Evolutionary conservation across 2,329 filamentous ascomycete genomes (phyloP).

Genomic region (Arthroderma uncinatum): DNA sequence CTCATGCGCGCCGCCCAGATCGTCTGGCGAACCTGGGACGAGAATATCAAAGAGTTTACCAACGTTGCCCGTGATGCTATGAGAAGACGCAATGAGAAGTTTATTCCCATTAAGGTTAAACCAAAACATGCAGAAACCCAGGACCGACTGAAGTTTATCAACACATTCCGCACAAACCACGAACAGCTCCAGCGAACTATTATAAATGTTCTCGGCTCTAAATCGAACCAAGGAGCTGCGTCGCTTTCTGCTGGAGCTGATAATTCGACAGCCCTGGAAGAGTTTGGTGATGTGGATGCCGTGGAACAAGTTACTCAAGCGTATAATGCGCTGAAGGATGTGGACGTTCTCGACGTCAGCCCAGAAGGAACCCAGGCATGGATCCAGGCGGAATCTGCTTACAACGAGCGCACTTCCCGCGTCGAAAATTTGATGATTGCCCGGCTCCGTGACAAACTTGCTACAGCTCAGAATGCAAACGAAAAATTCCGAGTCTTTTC

Average conservation of each 20-base stretch:
- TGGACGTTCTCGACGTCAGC: constrained; percentile 87
- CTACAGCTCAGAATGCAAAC: constrained; percentile 91
- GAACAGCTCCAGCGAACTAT: constrained; percentile 96
- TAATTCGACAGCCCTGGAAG: constrained; percentile 66
- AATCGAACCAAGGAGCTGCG: constrained; percentile 46
- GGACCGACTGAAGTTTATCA: constrained; percentile 82
- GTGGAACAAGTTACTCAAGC: constrained; percentile 93
- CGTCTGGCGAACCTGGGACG: constrained; percentile 90
- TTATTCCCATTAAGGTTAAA: constrained; percentile 93
- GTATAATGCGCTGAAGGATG: constrained; percentile 85
- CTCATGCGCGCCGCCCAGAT: constrained; percentile 73
- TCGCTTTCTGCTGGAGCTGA: constrained; percentile 37
- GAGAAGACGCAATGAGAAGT: constrained; percentile 86
- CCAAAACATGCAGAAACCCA: constrained; percentile 82
- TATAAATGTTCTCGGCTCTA: constrained; percentile 83
- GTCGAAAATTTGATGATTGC: constrained; percentile 99
- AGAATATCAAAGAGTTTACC: constrained; percentile 93
- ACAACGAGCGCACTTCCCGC: constrained; percentile 92
- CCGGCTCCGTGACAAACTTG: constrained; percentile 77
- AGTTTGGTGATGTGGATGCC: constrained; percentile 93
- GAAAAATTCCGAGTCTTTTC: constrained; percentile 99
- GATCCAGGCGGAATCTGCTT: constrained; percentile 87
- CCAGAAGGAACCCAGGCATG: constrained; percentile 80
- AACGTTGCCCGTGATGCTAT: constrained; percentile 94
- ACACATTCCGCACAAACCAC: constrained; percentile 90